phyloP scores from a whole-genome alignment of 1,139 yeast genomes.

The Pichia kudriavzevii region DNA sequence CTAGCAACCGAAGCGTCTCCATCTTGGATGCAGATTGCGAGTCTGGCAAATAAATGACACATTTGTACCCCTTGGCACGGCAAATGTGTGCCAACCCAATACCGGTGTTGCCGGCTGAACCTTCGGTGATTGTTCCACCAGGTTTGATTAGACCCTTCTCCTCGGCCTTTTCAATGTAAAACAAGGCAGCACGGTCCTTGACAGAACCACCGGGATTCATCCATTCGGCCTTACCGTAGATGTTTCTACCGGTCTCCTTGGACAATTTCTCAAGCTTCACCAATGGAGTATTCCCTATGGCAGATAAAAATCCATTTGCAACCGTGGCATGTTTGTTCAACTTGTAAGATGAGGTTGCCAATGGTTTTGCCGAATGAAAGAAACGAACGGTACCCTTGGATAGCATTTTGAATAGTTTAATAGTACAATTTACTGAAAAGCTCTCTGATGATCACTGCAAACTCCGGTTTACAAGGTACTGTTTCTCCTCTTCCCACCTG shows the following conservation, averaged over 20 bases:
- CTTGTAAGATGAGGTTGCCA: conserved; percentile 4
- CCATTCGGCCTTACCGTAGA: conserved; percentile 84
- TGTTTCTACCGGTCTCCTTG: conserved; percentile 63
- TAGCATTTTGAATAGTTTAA: too few species aligned
- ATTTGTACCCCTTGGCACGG: conserved; percentile 72
- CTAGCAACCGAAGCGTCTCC: conserved; percentile 61
- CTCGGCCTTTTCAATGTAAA: conserved; percentile 74
- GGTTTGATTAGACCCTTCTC: conserved; percentile 49
- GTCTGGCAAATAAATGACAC: conserved; percentile 84
- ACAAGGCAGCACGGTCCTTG: conserved; percentile 84
- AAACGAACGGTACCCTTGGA: conserved; percentile 2
- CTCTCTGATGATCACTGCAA: too few species aligned
- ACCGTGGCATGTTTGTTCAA: conserved; percentile 2
- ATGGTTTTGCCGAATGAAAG: neutral
- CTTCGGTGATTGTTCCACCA: conserved; percentile 57
- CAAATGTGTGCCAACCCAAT: conserved; percentile 87
- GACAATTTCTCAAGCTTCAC: conserved; percentile 59
- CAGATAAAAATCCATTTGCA: conserved; percentile 16
- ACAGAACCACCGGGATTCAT: conserved; percentile 95
- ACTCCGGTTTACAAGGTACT: too few species aligned
- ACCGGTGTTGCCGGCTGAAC: conserved; percentile 80
- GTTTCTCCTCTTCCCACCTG: too few species aligned
- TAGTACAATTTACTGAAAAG: too few species aligned
- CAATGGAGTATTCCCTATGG: conserved; percentile 79
- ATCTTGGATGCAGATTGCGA: conserved; percentile 77